Base-by-base conservation (phyloP, 2,329 filamentous ascomycete species). In the Hymenoscyphus occultus region DNA sequence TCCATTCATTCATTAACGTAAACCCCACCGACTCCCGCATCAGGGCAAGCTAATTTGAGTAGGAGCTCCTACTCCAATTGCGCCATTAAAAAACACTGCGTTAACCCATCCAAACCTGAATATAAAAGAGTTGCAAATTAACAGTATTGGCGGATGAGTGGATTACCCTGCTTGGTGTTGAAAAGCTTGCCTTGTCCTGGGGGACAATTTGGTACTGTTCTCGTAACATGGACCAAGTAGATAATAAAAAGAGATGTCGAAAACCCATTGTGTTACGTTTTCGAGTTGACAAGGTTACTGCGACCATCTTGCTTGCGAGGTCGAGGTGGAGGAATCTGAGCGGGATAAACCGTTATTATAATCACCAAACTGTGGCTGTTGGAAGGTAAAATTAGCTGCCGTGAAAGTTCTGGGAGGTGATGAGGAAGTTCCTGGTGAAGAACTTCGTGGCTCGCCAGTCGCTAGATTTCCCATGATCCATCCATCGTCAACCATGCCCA, bases 1-100 rank as follows among this genome's bases (percentile, higher is more conserved):
- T 19, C n/a, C 19, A 12, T 54, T 12, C 45, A 22, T 51, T 54
- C 48, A 54, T 54, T 54, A 54, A 22, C 22, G 48, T 13, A 5
- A 22, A 22, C 9, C 48, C 48, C 48, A 28, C 10, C 22, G n/a
- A 54, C 22, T 22, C 22, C 48, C 48, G 13, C 48, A 54, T 54
- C 48, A 35, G 9, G 35, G 35, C 35, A 35, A 35, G 35, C 35
- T 35, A 54, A 54, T 28, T 54, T 22, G 19, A 28, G 48, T 28
- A 22, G 45, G 28, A 22, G 10, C 48, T 19, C 22, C 48, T 54
- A 54, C 48, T 54, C 48, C 48, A 54, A 12, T 22, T 54, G 48
- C 48, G 48, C 48, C 22, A 19, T 54, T 54, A 54, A 54, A 54
- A 54, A 22, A 22, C 48, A 22, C 48, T 28, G 48, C 48, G 48